Evolutionary conservation across 2,329 filamentous ascomycete species (phyloP).

Genomic region (Calonectria henricotiae): DNA sequence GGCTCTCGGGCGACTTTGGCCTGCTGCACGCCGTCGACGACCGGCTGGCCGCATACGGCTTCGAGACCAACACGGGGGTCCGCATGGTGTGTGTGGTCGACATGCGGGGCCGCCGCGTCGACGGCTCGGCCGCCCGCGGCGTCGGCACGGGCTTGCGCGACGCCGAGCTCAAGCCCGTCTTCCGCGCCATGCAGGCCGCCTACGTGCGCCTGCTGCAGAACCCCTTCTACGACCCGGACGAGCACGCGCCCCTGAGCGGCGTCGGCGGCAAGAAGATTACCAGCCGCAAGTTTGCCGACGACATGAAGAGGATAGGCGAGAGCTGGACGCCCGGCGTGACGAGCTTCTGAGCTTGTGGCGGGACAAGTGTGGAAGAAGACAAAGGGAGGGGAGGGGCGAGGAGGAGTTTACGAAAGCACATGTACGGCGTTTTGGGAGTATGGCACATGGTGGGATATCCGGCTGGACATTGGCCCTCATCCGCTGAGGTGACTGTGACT

Average conservation of each 20-base stretch:
- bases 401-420: constrained; percentile 43
- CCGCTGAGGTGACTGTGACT: constrained; percentile 2
- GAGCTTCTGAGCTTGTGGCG: constrained; percentile 64
- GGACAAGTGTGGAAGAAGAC: not conserved
- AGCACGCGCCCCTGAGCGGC: constrained; percentile 76
- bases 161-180: constrained; percentile 91
- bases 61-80: constrained; percentile 95
- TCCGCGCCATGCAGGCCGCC: constrained; percentile 92
- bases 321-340: constrained; percentile 84
- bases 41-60: constrained; percentile 93
- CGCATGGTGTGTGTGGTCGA: constrained; percentile 94
- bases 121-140: constrained; percentile 49
- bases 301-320: constrained; percentile 90
- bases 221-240: constrained; percentile 93
- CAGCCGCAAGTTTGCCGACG: constrained; percentile 84
- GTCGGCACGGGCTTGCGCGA: constrained; percentile 81
- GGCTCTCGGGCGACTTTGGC: constrained; percentile 86
- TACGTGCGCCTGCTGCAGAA: constrained; percentile 93
- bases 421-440: constrained; percentile 53
- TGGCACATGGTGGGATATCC: constrained; percentile 46
- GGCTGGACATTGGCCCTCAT: constrained; percentile 39
- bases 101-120: constrained; percentile 81
- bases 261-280: constrained; percentile 80
- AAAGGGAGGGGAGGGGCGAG: not conserved
- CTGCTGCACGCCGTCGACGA: constrained; percentile 95